Percentiles rank a stretch among this genome's conserved stretches.
phyloP scores from a whole-genome alignment of 768 basidiomycete genomes.

The Amanita inopinata region DNA sequence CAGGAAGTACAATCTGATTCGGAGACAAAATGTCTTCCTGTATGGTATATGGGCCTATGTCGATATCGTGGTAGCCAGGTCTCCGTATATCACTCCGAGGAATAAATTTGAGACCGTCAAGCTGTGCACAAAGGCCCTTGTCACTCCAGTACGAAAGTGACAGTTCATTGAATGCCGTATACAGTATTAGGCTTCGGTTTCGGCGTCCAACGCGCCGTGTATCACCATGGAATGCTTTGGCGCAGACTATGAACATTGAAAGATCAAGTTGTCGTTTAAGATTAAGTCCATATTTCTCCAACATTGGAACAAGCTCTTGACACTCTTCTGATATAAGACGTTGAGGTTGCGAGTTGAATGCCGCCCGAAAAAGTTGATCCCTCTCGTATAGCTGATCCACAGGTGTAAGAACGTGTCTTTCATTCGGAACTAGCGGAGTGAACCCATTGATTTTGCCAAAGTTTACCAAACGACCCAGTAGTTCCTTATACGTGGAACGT shows the following conservation, averaged over 20 bases:
- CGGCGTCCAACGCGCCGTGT: conserved; percentile 11
- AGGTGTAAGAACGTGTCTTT: conserved; percentile 15
- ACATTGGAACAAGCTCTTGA: conserved; percentile 18
- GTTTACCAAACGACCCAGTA: not conserved
- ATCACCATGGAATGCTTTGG: conserved; percentile 20
- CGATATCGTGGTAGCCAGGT: conserved; percentile 12
- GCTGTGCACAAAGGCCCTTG: conserved; percentile 18
- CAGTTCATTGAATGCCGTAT: conserved; percentile 20
- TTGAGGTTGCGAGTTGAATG: conserved; percentile 22
- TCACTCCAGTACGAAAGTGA: conserved; percentile 19
- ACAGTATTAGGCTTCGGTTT: conserved; percentile 23
- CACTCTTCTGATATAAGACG: conserved; percentile 24
- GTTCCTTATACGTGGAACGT: not conserved
- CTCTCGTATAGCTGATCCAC: conserved; percentile 25
- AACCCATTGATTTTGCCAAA: conserved; percentile 3
- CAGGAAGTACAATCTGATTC: conserved; percentile 24
- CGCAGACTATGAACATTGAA: conserved; percentile 27
- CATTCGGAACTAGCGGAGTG: conserved; percentile 25
- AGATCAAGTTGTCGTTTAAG: conserved; percentile 20
- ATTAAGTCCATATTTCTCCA: conserved; percentile 23
- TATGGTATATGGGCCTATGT: conserved; percentile 20
- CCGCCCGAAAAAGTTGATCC: conserved; percentile 24
- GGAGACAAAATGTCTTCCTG: conserved; percentile 26
- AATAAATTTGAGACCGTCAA: conserved; percentile 30
- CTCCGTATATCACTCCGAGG: conserved; percentile 21